Conservation (phyloP, 176 grass and related monocot genomes). For the Cenchrus purpureus region DNA sequence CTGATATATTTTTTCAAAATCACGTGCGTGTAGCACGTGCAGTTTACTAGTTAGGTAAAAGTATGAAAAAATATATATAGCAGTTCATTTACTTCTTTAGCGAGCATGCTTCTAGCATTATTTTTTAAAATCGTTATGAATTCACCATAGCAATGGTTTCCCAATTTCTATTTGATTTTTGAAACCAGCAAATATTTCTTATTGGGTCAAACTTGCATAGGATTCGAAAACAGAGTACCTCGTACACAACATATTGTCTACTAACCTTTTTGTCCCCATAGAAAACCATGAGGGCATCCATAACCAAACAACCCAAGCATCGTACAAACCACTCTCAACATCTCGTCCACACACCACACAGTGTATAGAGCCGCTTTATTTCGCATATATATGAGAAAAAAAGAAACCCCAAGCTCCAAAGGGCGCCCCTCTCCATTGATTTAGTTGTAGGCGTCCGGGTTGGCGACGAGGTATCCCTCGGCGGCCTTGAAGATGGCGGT, state of each 20-base stretch:
- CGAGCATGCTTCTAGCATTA: not conserved
- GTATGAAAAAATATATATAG: no score
- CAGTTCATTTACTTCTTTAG: not conserved
- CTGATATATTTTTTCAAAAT: no score
- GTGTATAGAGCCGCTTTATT: no score
- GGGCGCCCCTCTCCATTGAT: not conserved
- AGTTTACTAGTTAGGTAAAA: no score
- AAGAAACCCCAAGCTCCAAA: not conserved
- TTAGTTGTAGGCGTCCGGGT: conserved; percentile 72
- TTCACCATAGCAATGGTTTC: not conserved
- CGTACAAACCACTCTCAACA: no score
- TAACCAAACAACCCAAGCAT: no score
- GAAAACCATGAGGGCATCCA: not conserved
- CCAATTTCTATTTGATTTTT: not conserved
- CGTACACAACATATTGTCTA: not conserved
- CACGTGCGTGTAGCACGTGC: no score
- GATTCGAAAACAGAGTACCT: not conserved
- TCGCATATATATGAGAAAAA: not conserved
- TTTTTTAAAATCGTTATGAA: not conserved
- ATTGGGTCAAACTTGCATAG: not conserved
- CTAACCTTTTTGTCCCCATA: not conserved
- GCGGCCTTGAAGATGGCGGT: conserved; percentile 56
- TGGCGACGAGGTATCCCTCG: conserved; percentile 65
- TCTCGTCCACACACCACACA: no score
- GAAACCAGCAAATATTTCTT: not conserved